Conservation (phyloP, 441 rosid genomes). For the Isatis lusitanica region DNA sequence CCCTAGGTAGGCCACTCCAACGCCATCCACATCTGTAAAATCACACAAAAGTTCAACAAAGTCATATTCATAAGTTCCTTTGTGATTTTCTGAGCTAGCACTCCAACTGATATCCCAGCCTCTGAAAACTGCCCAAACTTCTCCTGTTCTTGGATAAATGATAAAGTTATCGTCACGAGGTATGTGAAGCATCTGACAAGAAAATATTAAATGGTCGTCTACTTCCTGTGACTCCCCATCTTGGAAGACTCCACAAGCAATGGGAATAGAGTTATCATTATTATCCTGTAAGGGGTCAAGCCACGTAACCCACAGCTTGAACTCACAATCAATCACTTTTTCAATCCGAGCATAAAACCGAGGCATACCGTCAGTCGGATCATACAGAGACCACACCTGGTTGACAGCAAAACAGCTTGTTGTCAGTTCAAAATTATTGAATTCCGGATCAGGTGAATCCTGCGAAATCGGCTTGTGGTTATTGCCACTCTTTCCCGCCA, state of each 20-base stretch:
- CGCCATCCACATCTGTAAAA: constrained; percentile 47
- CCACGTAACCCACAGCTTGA: constrained; percentile 56
- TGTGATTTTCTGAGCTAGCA: constrained; percentile 36
- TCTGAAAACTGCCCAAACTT: constrained; percentile 83
- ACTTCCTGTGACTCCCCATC: constrained; percentile 42
- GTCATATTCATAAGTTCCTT: constrained; percentile 58
- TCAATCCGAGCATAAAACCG: constrained; percentile 54
- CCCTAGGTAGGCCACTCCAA: constrained; percentile 56
- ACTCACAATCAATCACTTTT: constrained; percentile 46
- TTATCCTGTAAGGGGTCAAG: constrained; percentile 48
- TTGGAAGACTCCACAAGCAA: constrained; percentile 66
- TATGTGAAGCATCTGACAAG: constrained; percentile 48
- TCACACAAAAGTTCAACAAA: constrained; percentile 74
- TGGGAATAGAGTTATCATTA: constrained; percentile 42
- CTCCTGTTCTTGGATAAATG: constrained; percentile 71
- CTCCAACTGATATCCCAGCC: constrained; percentile 70
- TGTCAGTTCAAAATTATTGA: constrained; percentile 50
- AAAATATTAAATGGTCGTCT: constrained; percentile 57
- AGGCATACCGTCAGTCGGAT: constrained; percentile 61
- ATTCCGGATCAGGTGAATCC: constrained; percentile 57
- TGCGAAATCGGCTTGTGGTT: constrained; percentile 18
- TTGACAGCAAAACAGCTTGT: constrained; percentile 48
- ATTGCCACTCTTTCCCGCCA: constrained; percentile 15
- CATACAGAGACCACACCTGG: constrained; percentile 68
- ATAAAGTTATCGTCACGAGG: constrained; percentile 26